Evolutionary conservation across 768 basidiomycete genomes (phyloP), one percentile per base, ranked within the genome.

Genomic region (Hemileccinum impolitum): DNA sequence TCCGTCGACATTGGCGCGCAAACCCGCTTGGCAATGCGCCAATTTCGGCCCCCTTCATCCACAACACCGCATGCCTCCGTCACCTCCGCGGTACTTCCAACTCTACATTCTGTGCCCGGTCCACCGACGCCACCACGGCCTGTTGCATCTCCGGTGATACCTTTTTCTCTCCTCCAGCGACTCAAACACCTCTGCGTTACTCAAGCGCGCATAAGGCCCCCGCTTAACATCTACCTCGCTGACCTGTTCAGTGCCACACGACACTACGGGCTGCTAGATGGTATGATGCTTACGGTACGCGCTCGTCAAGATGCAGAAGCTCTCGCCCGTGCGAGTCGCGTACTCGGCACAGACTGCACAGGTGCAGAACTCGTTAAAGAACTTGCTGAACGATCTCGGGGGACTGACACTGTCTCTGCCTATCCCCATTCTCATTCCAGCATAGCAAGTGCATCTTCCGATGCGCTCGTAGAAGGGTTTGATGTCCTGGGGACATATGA

Each of bases 171-270:
- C 45, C 48, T 75, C 15, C 60, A 56, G 35, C 55, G 47, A 36
- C 58, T 67, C 43, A 64, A 62, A 40, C 17, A 46, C 25, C 46
- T 59, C 43, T 74, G 56, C 52, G 63, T 41, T 40, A 67, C 49
- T 10, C 67, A 70, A 45, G 73, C 78, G 2, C 67, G 71, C 48
- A 68, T 87, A 26, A 71, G 82, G 10, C 71, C 79, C 1, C 63
- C 66, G 2, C 73, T 91, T 8, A 67, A 68, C 7, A 67, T 83
- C n/a, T 91, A 90, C 58, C 71, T 87, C 7, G 75, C 81, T 10
- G 87, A 90, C 61, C 70, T 90, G 11, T 85, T 91, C 52, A 75
- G 82, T 23, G 88, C 89, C 3, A 76, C 82, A 19, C 79, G 89
- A 7, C 85, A 90, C 57, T 81, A 84, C 59, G 77, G 80, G 0